Evolutionary conservation across 352 stramenopile species (phyloP), one percentile per base, ranked within the genome.

Genomic region (Plasmopara halstedii): DNA sequence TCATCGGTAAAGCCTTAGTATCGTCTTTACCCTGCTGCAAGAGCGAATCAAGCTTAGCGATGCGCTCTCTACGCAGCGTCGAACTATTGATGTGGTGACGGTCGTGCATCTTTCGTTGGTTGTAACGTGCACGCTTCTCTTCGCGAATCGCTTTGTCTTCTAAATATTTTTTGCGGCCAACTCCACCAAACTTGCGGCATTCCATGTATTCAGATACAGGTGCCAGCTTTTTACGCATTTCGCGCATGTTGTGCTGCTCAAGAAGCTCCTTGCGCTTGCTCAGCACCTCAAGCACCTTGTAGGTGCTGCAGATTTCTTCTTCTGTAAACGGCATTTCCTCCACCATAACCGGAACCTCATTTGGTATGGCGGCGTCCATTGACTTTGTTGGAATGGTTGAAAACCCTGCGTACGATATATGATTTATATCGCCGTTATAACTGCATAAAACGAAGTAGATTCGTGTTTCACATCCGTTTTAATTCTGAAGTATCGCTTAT

Each of bases 11-110:
- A 48, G 36, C 36, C 42, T 31, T 44, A 10, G 31, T 40, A 18
- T 72, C 59, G 13, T 87, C 62, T 40, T 88, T 84, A 13, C 79
- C 80, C 46, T 97, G 88, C 29, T 88, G 58, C 37, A 94, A 70
- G 25, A 98, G 68, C 37, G 80, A 73, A 55, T 97, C 75, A 8
- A 98, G 72, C 65, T 94, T 94, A 49, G 97, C 74, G 41, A 97
- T 82, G 14, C 94, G 73, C 35, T 95, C 90, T 38, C 78, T 80
- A 38, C 94, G 77, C 38, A 98, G 56, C 45, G 84, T 68, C 6
- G 92, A 97, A 36, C 71, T 76, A 40, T 96, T 96, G 58, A 98
- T 94, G 62, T 98, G 91, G 45, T 95, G 95, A 42, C 84, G 78
- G 67, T 98, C 82, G 47, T 89, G 81, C 80, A 94, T 91, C 53